A percentile compares a stretch with the other conserved stretches of the same genome.
Evolutionary conservation across 2,329 filamentous ascomycete species (phyloP).

Genomic region (Thielaviopsis euricoi): DNA sequence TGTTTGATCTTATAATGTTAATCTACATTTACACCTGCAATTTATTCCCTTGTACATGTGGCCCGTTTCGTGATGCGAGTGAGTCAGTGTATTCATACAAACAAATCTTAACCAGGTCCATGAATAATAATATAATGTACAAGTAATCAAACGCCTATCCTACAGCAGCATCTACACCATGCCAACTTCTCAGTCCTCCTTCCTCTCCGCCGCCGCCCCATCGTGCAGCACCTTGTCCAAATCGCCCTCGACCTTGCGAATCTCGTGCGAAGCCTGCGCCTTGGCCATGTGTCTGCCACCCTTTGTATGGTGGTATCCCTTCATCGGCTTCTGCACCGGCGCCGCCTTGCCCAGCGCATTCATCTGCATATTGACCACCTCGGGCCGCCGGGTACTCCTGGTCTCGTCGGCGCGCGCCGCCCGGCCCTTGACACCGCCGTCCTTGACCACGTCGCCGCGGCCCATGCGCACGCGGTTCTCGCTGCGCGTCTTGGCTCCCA

Average conservation of each 20-base stretch:
- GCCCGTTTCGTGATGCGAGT: no score
- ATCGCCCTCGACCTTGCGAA: conserved; percentile 5
- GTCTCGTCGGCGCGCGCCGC: conserved; percentile 6
- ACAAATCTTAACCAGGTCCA: no score
- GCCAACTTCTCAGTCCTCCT: neutral
- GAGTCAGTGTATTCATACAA: no score
- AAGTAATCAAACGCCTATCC: no score
- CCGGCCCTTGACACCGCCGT: conserved; percentile 11
- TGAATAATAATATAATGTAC: no score
- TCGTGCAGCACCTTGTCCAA: conserved; percentile 9
- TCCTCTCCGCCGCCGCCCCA: neutral
- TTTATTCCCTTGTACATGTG: no score
- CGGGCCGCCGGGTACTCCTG: conserved; percentile 3
- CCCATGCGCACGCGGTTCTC: conserved; percentile 45
- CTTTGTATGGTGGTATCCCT: conserved; percentile 11
- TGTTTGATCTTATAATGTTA: no score
- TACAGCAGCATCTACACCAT: neutral
- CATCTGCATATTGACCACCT: conserved; percentile 10
- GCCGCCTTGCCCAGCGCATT: conserved; percentile 11
- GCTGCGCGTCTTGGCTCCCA: conserved; percentile 78
- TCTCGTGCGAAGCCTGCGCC: conserved; percentile 5
- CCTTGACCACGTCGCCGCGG: conserved; percentile 20
- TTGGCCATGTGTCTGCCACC: conserved; percentile 11
- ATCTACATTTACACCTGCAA: no score
- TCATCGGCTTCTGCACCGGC: conserved; percentile 11